Evolutionary conservation across 352 stramenopile genomes (phyloP).

Genomic region (Globisporangium radiosum): DNA sequence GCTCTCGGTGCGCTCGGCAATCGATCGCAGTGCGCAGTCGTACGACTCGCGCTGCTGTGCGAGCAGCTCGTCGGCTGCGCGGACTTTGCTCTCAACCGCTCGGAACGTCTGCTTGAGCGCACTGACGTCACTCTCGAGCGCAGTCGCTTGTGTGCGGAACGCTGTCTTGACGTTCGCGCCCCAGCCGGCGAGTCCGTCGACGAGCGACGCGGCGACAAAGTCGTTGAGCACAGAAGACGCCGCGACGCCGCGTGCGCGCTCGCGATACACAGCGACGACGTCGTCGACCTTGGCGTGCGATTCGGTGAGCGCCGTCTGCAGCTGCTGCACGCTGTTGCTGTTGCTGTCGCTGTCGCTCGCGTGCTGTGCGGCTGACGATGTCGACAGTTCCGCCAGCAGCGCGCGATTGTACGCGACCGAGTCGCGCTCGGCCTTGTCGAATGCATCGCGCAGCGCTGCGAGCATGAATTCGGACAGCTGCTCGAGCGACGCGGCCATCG

Average conservation of each 20-base stretch:
- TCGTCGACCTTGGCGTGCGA: constrained; percentile 30
- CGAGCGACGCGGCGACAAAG: constrained; percentile 46
- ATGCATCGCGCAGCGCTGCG: constrained; percentile 21
- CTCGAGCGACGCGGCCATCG: constrained; percentile 29
- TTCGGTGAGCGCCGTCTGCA: constrained; percentile 31
- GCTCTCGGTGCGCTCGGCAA: constrained; percentile 41
- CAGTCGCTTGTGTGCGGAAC: constrained; percentile 38
- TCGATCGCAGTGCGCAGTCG: constrained; percentile 46
- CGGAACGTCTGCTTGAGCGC: constrained; percentile 38
- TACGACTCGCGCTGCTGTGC: constrained; percentile 59
- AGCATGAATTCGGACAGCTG: constrained; percentile 53
- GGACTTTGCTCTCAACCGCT: constrained; percentile 49
- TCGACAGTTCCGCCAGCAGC: constrained; percentile 35
- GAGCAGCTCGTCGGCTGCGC: constrained; percentile 47
- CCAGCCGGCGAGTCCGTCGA: constrained; percentile 55
- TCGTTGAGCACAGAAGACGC: constrained; percentile 27
- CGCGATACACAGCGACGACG: constrained; percentile 40
- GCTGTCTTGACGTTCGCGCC: constrained; percentile 33
- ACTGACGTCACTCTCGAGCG: constrained; percentile 30
- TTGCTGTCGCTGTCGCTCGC: background rate
- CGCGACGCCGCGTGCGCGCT: constrained; percentile 20
- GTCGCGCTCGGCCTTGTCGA: constrained; percentile 24
- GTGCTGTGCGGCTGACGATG: background rate
- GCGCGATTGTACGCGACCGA: constrained; percentile 41
- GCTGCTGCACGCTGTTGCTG: constrained; percentile 25